phyloP scores from a whole-genome alignment of 2,329 filamentous ascomycete genomes.

The Clathrospora elynae region DNA sequence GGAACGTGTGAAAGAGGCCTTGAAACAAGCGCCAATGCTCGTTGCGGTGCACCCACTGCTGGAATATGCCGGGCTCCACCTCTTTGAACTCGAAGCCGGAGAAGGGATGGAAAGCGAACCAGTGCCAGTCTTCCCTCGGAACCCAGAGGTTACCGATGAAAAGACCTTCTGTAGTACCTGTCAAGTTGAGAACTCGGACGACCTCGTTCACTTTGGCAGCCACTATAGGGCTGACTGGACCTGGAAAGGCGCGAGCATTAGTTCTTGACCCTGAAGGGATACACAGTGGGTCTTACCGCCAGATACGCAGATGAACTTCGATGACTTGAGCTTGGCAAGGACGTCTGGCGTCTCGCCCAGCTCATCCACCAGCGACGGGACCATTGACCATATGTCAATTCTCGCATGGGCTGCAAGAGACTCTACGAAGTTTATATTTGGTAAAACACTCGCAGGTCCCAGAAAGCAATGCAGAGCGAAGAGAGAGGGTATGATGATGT shows the following conservation, averaged over 20 bases:
- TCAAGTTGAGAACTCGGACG: slow-evolving; percentile 26
- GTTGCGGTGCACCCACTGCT: slow-evolving; percentile 46
- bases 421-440: slow-evolving; percentile 47
- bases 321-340: slow-evolving; percentile 21
- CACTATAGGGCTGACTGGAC: slow-evolving; percentile 28
- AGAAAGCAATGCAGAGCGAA: slow-evolving; percentile 47
- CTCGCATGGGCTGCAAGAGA: slow-evolving; percentile 40
- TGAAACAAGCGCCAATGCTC: slow-evolving; percentile 29
- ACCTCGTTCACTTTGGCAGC: slow-evolving; percentile 25
- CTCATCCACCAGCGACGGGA: slow-evolving; percentile 34
- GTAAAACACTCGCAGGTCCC: slow-evolving; percentile 44
- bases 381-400: slow-evolving; percentile 37
- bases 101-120: slow-evolving; percentile 31
- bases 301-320: slow-evolving; percentile 43
- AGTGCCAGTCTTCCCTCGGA: slow-evolving; percentile 26
- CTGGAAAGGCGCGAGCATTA: too few species aligned
- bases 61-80: slow-evolving; percentile 35
- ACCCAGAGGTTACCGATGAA: slow-evolving; percentile 27
- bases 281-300: too few species aligned
- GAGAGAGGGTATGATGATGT: slow-evolving; percentile 49
- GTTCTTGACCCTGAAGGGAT: too few species aligned
- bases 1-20: slow-evolving; percentile 32
- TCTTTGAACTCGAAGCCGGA: slow-evolving; percentile 32
- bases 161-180: slow-evolving; percentile 30
- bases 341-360: slow-evolving; percentile 28